Percentiles rank a stretch among this genome's conserved stretches.
Conservation (phyloP, 2,329 filamentous ascomycete species). For the Penicillium freii region DNA sequence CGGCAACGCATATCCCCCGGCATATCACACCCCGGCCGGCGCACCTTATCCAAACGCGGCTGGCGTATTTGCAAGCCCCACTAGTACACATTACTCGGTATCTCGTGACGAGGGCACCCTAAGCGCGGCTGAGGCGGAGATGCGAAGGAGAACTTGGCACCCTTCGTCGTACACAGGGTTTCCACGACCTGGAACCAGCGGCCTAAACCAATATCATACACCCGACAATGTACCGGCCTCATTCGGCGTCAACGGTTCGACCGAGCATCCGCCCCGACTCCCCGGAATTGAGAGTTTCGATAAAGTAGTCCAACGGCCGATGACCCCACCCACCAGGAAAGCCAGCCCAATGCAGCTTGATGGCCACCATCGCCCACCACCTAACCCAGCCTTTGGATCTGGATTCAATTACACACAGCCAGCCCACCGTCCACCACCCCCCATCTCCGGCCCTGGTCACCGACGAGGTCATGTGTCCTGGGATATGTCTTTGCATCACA, state of each 20-base stretch:
- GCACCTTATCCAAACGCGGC: constrained; percentile 57
- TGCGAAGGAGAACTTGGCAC: constrained; percentile 86
- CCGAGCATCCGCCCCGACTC: constrained; percentile 64
- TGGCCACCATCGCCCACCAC: constrained; percentile 38
- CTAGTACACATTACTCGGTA: constrained; percentile 57
- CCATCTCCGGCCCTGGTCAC: constrained; percentile 46
- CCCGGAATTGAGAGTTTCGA: constrained; percentile 93
- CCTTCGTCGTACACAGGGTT: constrained; percentile 65
- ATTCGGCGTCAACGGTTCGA: constrained; percentile 52
- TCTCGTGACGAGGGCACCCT: constrained; percentile 36
- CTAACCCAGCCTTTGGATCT: constrained; percentile 31
- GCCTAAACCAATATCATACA: constrained; percentile 72
- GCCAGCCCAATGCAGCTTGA: constrained; percentile 79
- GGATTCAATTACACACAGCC: constrained; percentile 38
- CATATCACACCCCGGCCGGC: constrained; percentile 55
- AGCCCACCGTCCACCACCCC: constrained; percentile 38
- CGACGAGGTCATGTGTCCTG: constrained; percentile 49
- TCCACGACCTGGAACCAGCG: constrained; percentile 65
- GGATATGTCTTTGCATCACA: constrained; percentile 48
- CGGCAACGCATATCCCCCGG: constrained; percentile 55
- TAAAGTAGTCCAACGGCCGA: constrained; percentile 61
- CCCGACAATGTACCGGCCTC: constrained; percentile 61
- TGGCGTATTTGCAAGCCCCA: constrained; percentile 66
- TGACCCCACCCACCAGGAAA: constrained; percentile 62
- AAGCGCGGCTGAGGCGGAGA: constrained; percentile 64